Conservation (phyloP, 164 flowering plant species). For the Stephania japonica region DNA sequence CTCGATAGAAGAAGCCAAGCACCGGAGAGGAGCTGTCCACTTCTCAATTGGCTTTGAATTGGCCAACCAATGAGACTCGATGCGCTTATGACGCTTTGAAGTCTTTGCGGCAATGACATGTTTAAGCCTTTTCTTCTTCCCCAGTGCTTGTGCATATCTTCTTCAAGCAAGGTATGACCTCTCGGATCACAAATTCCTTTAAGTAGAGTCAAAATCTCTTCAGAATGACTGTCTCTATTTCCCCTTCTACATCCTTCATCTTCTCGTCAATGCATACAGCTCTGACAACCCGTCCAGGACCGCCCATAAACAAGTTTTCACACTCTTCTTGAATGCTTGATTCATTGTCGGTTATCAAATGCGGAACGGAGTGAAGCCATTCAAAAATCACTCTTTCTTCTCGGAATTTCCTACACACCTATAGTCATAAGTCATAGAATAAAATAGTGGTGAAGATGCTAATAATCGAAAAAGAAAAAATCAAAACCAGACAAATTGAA, state of each 20-base stretch:
- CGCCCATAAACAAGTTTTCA: slow-evolving; percentile 73
- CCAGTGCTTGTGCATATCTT: slow-evolving; percentile 79
- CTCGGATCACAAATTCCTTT: slow-evolving; percentile 63
- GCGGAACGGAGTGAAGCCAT: slow-evolving; percentile 92
- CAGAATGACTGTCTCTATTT: slow-evolving; percentile 38
- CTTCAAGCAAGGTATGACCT: slow-evolving; percentile 74
- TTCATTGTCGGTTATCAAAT: slow-evolving; percentile 77
- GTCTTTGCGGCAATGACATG: slow-evolving; percentile 46
- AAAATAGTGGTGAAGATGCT: not conserved
- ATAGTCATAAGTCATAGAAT: slow-evolving; percentile 19
- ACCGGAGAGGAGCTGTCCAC: slow-evolving; percentile 97
- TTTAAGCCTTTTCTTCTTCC: slow-evolving; percentile 78
- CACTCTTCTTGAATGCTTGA: slow-evolving; percentile 92
- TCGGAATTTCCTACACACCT: slow-evolving; percentile 68
- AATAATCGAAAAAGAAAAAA: not conserved
- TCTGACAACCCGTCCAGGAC: slow-evolving; percentile 66
- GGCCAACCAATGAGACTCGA: slow-evolving; percentile 78
- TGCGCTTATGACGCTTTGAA: slow-evolving; percentile 66
- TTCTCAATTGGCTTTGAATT: slow-evolving; percentile 59
- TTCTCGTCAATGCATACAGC: slow-evolving; percentile 33
- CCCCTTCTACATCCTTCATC: slow-evolving; percentile 27
- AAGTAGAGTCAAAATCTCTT: slow-evolving; percentile 48
- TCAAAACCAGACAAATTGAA: not conserved
- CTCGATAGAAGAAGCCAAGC: slow-evolving; percentile 95
- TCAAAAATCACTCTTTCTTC: slow-evolving; percentile 54